Evolutionary conservation across 2,329 filamentous ascomycete species (phyloP), one percentile per base, ranked within the genome.

Genomic region (Rhynchosporium secalis): DNA sequence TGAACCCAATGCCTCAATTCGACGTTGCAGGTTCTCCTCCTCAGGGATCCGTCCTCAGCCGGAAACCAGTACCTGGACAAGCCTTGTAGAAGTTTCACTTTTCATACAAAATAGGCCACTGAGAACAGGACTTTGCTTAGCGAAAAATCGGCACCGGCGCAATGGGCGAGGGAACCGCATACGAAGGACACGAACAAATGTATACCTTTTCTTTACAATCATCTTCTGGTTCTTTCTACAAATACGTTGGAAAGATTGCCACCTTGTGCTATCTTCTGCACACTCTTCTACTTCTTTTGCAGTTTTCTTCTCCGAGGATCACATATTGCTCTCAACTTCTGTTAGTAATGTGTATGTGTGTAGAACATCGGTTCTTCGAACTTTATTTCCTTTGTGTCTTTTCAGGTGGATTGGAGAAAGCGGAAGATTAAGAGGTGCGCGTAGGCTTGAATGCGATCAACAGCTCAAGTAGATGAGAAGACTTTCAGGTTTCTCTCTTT

Each of bases 41-140:
- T 38, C 59, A 49, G 54, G 58, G 56, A 45, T 55, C 66, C 10
- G 62, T 69, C 31, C 64, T 70, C 31, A 64, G 58, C 10, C 64
- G 72, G 52, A 74, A 74, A 55, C 72, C 72, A 26, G 70, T 74
- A 60, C 71, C 71, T 15, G 72, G 72, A 59, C 72, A 73, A 69
- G 72, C 72, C 49, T 47, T 73, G 61, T 73, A 65, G 69, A 45
- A 13, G 9, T 15, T 36, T 52, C 38, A 28, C 33, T 62, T 63
- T 45, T 40, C 43, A 47, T 26, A 54, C 36, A 26, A 26, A 6
- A 48, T 43, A 58, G 47, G 43, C 41, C 15, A 51, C 28, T 51
- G 38, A 43, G 61, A 41, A 59, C 43, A 60, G 43, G 47, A 1
- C 26, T 55, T 58, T 62, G 40, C 52, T 41, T 58, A 47, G 29